Conservation (phyloP, 148 eudicot genomes). For the Fagopyrum esculentum region DNA sequence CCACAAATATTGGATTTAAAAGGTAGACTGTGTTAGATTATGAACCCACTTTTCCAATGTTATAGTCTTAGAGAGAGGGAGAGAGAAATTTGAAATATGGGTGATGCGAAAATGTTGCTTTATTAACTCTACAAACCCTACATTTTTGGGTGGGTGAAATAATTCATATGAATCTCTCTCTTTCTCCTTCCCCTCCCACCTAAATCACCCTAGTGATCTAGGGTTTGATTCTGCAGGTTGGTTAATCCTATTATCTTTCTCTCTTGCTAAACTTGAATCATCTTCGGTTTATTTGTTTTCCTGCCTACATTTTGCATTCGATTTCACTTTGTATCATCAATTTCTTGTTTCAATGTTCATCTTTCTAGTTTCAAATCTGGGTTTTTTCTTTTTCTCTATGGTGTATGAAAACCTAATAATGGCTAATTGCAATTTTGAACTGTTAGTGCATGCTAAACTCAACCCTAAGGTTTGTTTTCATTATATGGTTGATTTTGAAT, state of each 20-base stretch:
- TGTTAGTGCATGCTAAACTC: background rate
- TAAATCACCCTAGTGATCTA: slow-evolving; percentile 1
- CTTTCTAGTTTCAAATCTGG: background rate
- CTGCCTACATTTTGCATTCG: background rate
- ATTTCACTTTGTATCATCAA: background rate
- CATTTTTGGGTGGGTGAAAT: background rate
- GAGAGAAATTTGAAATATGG: background rate
- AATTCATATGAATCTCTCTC: background rate
- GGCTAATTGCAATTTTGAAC: background rate
- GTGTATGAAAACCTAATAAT: background rate
- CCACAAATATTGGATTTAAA: no score
- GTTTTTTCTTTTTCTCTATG: background rate
- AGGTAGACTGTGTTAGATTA: no score
- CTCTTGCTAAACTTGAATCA: background rate
- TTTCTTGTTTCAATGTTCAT: background rate
- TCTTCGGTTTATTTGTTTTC: background rate
- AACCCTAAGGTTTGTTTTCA: background rate
- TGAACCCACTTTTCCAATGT: no score
- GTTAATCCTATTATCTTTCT: background rate
- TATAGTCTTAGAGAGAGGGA: background rate
- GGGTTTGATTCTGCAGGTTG: slow-evolving; percentile 3
- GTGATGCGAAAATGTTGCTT: background rate
- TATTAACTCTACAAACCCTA: background rate
- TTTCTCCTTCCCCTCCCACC: background rate
- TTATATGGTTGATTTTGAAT: background rate